phyloP scores from a whole-genome alignment of 345 rosid species.

The Gossypium stocksii region DNA sequence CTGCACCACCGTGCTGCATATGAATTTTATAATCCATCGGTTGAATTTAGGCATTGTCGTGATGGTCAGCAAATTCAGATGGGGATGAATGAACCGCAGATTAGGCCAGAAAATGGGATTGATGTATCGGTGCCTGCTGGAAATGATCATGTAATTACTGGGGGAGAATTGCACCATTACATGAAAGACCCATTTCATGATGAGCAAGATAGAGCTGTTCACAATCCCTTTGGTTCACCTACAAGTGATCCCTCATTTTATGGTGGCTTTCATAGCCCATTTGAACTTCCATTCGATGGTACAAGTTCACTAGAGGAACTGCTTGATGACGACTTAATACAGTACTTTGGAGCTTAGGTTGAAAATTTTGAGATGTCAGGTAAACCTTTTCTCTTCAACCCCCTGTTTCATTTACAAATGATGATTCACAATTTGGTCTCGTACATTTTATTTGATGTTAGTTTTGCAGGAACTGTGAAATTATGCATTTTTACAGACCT shows the following conservation, averaged over 20 bases:
- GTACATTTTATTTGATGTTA: neutral
- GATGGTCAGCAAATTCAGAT: constrained; percentile 41
- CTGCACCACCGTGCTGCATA: constrained; percentile 40
- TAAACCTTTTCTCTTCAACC: constrained; percentile 10
- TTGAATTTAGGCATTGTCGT: constrained; percentile 40
- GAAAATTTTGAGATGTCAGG: constrained; percentile 23
- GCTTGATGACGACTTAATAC: constrained; percentile 30
- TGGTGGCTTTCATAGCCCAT: constrained; percentile 30
- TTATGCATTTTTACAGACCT: constrained; percentile 12
- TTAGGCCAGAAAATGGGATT: constrained; percentile 36
- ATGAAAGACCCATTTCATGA: constrained; percentile 37
- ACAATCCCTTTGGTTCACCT: constrained; percentile 53
- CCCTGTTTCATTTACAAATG: neutral
- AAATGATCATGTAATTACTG: constrained; percentile 36
- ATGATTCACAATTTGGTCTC: neutral
- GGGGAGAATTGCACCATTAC: constrained; percentile 36
- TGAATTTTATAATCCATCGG: constrained; percentile 40
- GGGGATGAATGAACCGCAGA: constrained; percentile 32
- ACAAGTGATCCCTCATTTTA: constrained; percentile 41
- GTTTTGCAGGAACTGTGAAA: constrained; percentile 10
- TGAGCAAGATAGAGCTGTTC: constrained; percentile 60
- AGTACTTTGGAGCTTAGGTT: constrained; percentile 36
- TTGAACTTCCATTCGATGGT: constrained; percentile 22
- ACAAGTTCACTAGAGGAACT: constrained; percentile 21
- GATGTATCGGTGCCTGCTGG: constrained; percentile 30